Evolutionary conservation across 2,329 filamentous ascomycete species (phyloP).

Genomic region (Aspergillus novoparasiticus): DNA sequence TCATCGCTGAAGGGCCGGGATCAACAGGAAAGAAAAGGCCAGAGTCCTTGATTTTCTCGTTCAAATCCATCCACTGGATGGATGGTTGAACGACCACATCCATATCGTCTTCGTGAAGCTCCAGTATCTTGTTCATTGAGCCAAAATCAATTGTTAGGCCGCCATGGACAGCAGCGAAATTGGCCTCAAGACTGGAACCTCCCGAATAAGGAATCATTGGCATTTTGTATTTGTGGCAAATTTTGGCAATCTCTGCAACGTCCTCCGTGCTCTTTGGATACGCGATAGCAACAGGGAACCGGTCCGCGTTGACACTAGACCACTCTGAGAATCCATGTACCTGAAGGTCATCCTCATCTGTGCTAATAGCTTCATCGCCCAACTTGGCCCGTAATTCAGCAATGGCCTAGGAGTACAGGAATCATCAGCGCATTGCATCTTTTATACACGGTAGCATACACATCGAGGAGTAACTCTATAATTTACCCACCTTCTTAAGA

Average conservation of each 20-base stretch:
- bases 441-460: not conserved
- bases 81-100: conserved; percentile 90
- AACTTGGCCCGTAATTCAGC: conserved; percentile 55
- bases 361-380: conserved; percentile 63
- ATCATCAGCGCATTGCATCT: not conserved
- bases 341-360: conserved; percentile 65
- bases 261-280: conserved; percentile 67
- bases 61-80: conserved; percentile 89
- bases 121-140: conserved; percentile 79
- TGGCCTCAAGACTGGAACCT: conserved; percentile 83
- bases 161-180: conserved; percentile 84
- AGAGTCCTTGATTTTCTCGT: conserved; percentile 70
- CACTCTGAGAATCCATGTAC: conserved; percentile 70
- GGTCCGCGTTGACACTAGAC: conserved; percentile 68
- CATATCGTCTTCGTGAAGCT: conserved; percentile 84
- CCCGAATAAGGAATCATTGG: conserved; percentile 88
- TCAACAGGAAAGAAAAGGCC: conserved; percentile 91
- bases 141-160: conserved; percentile 89
- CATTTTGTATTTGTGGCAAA: conserved; percentile 77
- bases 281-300: conserved; percentile 65
- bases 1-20: conserved; percentile 67
- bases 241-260: conserved; percentile 64
- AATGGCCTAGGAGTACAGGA: conserved; percentile 52
- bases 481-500: conserved; percentile 39
- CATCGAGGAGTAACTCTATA: not conserved